phyloP scores from a whole-genome alignment of 1,139 yeast genomes.

The Waltiozyma sp. region DNA sequence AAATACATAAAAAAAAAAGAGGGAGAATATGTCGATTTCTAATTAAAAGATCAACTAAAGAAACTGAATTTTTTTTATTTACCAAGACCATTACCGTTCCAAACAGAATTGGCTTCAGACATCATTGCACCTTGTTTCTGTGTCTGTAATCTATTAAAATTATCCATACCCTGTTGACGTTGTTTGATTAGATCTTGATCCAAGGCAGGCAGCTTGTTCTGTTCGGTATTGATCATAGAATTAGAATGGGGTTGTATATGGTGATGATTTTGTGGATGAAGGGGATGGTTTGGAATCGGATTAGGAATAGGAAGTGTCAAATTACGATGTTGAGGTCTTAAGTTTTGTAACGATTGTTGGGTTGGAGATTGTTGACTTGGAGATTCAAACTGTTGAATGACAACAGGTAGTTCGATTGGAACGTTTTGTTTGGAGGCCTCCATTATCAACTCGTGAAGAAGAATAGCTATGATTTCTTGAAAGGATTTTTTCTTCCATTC shows the following conservation, averaged over 20 bases:
- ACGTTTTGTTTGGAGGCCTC: slow-evolving; percentile 12
- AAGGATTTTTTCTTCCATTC: slow-evolving; percentile 29
- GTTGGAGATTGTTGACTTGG: background rate
- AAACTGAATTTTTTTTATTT: too few species aligned
- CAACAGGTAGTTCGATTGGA: slow-evolving; percentile 13
- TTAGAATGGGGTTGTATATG: background rate
- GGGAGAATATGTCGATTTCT: too few species aligned
- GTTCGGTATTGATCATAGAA: background rate
- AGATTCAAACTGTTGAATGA: slow-evolving; percentile 8
- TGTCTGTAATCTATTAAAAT: background rate
- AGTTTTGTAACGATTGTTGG: background rate
- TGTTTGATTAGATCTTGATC: background rate
- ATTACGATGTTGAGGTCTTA: background rate
- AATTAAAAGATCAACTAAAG: too few species aligned
- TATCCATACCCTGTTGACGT: background rate
- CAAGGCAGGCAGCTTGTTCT: background rate
- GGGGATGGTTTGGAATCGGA: background rate
- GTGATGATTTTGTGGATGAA: background rate
- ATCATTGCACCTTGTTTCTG: background rate
- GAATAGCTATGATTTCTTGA: slow-evolving; percentile 25
- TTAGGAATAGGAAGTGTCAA: background rate
- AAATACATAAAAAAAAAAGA: too few species aligned
- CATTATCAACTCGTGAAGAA: slow-evolving; percentile 15
- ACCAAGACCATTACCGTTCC: background rate
- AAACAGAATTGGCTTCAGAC: background rate